These are phyloP conservation scores for Penicillium macrosclerotiorum DNA, from an alignment of 495 filamentous ascomycete genomes.

Conservation along the genomic window DNA sequence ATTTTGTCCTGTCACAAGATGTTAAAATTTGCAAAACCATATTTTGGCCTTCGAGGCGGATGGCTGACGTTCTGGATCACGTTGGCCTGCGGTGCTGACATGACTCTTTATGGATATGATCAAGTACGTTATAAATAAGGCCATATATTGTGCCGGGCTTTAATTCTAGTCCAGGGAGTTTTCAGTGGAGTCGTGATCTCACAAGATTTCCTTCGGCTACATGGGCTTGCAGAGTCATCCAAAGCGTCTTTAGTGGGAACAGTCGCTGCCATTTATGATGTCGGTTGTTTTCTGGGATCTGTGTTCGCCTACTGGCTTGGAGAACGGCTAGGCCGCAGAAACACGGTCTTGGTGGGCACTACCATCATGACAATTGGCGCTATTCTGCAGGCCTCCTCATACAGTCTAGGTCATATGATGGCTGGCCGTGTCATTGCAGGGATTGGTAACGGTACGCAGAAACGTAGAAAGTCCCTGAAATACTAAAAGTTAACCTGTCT, in stretches of 20 bases:
- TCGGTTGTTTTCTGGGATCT: conserved; percentile 54
- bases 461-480: too few relatives aligned
- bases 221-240: conserved; percentile 21
- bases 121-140: too few relatives aligned
- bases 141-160: too few relatives aligned
- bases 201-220: conserved; percentile 10
- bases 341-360: conserved; percentile 45
- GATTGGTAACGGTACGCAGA: background rate
- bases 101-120: conserved; percentile 18
- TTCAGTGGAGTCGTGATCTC: conserved; percentile 16
- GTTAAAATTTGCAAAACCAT: too few relatives aligned
- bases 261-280: conserved; percentile 20
- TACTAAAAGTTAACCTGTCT: too few relatives aligned
- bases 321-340: conserved; percentile 48
- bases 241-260: conserved; percentile 17
- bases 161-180: background rate
- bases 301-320: conserved; percentile 42
- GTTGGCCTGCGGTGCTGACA: conserved; percentile 16
- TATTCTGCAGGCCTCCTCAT: conserved; percentile 48
- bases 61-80: conserved; percentile 25
- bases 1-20: too few relatives aligned
- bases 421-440: conserved; percentile 35
- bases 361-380: conserved; percentile 53
- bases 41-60: conserved; percentile 19
- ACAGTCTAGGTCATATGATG: conserved; percentile 42